These are phyloP conservation scores for Russula lepida DNA, from an alignment of 768 basidiomycete genomes.

Conservation along the genomic window DNA sequence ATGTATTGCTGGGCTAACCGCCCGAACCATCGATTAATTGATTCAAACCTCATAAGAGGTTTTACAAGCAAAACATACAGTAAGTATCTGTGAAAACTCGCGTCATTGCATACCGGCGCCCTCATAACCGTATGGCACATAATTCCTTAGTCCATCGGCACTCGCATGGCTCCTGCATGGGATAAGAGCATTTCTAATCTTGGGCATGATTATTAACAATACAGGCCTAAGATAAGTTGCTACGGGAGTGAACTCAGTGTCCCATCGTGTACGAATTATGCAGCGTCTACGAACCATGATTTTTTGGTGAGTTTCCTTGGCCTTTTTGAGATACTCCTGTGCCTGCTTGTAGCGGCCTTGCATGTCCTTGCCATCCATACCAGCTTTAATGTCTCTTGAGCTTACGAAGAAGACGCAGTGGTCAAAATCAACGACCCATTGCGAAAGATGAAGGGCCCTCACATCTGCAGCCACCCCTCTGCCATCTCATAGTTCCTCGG, in stretches of 20 bases:
- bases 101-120: background rate
- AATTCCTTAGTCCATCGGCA: background rate
- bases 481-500: background rate
- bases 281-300: background rate
- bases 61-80: background rate
- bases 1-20: too few species aligned
- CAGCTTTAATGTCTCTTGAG: background rate
- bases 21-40: too few species aligned
- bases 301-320: background rate
- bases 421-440: background rate
- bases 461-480: background rate
- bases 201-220: background rate
- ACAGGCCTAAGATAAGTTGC: background rate
- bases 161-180: background rate
- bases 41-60: background rate
- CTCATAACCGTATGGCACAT: background rate
- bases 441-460: background rate
- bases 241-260: background rate
- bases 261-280: background rate
- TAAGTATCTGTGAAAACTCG: background rate
- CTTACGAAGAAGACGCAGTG: background rate
- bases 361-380: background rate
- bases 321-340: slow-evolving; percentile 2
- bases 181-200: background rate
- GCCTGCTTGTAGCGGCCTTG: background rate